Base-by-base conservation (phyloP, 495 filamentous ascomycete species). In the Viridothelium virens region DNA sequence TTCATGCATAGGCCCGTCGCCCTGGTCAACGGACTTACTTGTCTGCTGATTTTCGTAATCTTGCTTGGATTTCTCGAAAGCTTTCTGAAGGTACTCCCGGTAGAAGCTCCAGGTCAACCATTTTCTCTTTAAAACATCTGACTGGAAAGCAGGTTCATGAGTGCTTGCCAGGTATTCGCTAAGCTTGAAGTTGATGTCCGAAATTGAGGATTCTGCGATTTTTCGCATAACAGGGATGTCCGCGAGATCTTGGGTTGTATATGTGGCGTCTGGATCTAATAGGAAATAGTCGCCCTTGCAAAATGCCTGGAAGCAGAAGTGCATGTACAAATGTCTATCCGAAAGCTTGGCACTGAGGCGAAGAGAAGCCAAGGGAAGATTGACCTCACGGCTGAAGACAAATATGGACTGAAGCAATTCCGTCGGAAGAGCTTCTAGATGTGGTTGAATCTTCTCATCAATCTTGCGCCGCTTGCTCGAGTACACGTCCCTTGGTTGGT, bases 281-380 rank as follows among this genome's bases (percentile, higher is more conserved):
- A 59, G 53, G 31, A 59, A 59, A 14, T 59, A 59, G 14, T 59
- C 53, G 36, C 36, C 14, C 53, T 59, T 59, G 53, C 7, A 59
- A 33, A 59, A 36, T 14, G 53, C 53, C 36, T 59, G 18, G 25
- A 36, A 59, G 31, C 53, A 59, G 6, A 59, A 36, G 18, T 10
- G 31, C 53, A 36, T 34, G 53, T 59, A 59, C 10, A 59, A 2
- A 14, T 59, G 53, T 59, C 25, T 36, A 31, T 59, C 3, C 6
- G 53, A 59, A 36, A 59, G 53, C 53, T 59, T 59, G 10, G 7
- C 36, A 6, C 6, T 31, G 6, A 59, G 31, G 33, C 18, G 53
- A 36, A 14, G 53, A 6, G 53, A 59, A 7, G 53, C 53, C 53
- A 59, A 36, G 31, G 53, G 25, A 36, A 59, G 31, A 36, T 59